Base-by-base conservation (phyloP, 352 stramenopile species). In the Phytophthora boehmeriae region DNA sequence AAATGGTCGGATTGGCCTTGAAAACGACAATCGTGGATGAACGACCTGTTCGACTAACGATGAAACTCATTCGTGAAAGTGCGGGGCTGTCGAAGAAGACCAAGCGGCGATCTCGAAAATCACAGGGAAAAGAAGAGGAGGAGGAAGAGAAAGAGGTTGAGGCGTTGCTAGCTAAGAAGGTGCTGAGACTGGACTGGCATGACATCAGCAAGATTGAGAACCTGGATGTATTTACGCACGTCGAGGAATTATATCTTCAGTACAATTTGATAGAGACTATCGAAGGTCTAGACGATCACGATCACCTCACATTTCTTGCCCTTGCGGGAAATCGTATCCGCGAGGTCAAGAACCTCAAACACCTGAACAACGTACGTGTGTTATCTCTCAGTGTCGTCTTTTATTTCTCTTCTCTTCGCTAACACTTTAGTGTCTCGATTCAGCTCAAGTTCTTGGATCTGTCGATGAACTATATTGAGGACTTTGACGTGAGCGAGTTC, bases 391-490 rank as follows among this genome's bases (percentile, higher is more conserved):
- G 11, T 39, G 4, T 49, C 16, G 14, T 17, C 16, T 25, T 32
- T 11, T 32, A 19, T 8, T 10, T 35, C 5, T 35, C 6, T 20
- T 41, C 11, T 41, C 16, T 38, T 42, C 19, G n/a, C n/a, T 30
- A 30, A 30, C 25, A 30, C 25, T 30, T 30, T 30, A 30, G 25
- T 44, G 5, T 17, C 3, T 44, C 10, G 2, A 16, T 70, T 16
- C 35, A 93, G 80, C 75, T 93, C 45, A 87, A 88, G 50, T 89
- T 91, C 44, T 53, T 93, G 11, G 84, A 93, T 54, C 43, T 93
- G 19, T 90, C 82, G 1, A 84, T 88, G 75, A 93, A 93, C 39
- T 68, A 68, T 35, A 90, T 92, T 19, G 71, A 88, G 14, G 67
- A 86, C n/a, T 73, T 93, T 51, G 68, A 90, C 28, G 65, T 89